Evolutionary conservation across 495 filamentous ascomycete genomes (phyloP), one percentile per base, ranked within the genome.

Genomic region (Clavariopsis aquatica): DNA sequence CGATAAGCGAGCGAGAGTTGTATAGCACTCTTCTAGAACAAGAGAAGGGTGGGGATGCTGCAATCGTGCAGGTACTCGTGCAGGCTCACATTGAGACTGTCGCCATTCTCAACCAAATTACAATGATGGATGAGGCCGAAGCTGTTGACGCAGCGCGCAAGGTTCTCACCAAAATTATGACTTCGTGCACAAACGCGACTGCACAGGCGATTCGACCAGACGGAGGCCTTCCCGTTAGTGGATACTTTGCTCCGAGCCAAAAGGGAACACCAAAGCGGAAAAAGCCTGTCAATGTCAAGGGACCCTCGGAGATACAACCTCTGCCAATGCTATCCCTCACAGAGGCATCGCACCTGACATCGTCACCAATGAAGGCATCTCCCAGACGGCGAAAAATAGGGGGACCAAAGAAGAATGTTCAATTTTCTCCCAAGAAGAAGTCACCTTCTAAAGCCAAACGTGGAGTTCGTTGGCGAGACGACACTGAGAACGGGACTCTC

Each of bases 41-140:
- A 65, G 92, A 97, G 69, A 93, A 89, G 75, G 81, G 81, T 45
- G 89, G 89, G 36, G 90, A 96, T 75, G 84, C 86, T 10, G 85
- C 81, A 20, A 82, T 89, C 22, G 80, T 96, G 68, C 92, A 96
- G 74, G 82, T 89, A 6, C 83, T 98, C 45, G 82, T 97, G 8
- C 86, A 87, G 52, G 90, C 93, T 24, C 93, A 98, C 71, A 94
- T 98, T 70, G 93, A 98, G 72, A 90, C 91, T 2, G 85, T 97
- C 55, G 81, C 87, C 20, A 88, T 90, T 0, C 82, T 99, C 60
- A 85, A 87, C 60, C 88, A 89, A 61, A 88, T 95, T 38, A 82
- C 94, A 69, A 79, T 83, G 28, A 88, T 97, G 83, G 86, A 78
- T 67, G 91, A 94, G 76, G 83, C 83, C 67, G 89, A 96, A 58